Evolutionary conservation across 306 rosid genomes (phyloP), one percentile per base, ranked within the genome.

Genomic region (Lotus japonicus): DNA sequence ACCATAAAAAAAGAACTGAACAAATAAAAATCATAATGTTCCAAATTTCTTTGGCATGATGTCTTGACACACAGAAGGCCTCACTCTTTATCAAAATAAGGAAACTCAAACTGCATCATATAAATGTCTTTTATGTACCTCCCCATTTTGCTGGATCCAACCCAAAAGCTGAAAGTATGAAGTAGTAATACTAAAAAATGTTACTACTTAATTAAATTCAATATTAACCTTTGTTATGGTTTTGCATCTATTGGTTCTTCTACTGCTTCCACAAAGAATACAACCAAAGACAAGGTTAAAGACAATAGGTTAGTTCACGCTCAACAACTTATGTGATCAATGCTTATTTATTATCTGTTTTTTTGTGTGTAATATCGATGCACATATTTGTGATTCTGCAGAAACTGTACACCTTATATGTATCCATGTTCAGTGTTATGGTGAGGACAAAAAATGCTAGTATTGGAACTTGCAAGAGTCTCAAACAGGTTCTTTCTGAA

Each of bases 101-200:
- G 52, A 61, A 76, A 66, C 55, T 18, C 14, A 75, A 70, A 58
- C n/a, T n/a, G n/a, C n/a, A n/a, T n/a, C n/a, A 17, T 15, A 15
- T n/a, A 42, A 70, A n/a, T 43, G n/a, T 4, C 33, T 5, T 43
- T 42, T 19, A 56, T 16, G 15, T 79, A 92, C 96, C 98, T 88
- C 98, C 98, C 98, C 98, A 92, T 79, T 87, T 87, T 41, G 86
- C 88, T 3, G 96, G 95, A 84, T 92, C 98, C 80, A 92, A 79
- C 62, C 65, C 53, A 78, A 89, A 92, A 77, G 98, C 79, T 82
- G n/a, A n/a, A n/a, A n/a, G n/a, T n/a, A n/a, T n/a, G n/a, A n/a
- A n/a, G n/a, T n/a, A n/a, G n/a, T n/a, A n/a, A n/a, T n/a, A n/a
- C n/a, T n/a, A n/a, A n/a, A n/a, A n/a, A n/a, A n/a, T n/a, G n/a